Percentiles rank a stretch among this genome's conserved stretches.
Evolutionary conservation across 352 stramenopile genomes (phyloP).

Genomic region (Phytophthora uliginosa): DNA sequence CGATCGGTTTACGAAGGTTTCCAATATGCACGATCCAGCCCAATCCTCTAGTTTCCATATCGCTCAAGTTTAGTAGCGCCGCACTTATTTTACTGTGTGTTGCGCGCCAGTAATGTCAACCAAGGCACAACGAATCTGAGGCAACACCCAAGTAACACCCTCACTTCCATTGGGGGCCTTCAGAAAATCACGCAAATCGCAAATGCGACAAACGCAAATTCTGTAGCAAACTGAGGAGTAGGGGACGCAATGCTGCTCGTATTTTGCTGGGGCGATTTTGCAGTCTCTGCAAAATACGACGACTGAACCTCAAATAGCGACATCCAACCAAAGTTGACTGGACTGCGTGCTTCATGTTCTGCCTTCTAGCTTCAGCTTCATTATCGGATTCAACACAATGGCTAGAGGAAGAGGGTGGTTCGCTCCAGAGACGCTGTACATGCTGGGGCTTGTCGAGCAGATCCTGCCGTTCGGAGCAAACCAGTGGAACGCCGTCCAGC

Average conservation of each 20-base stretch:
- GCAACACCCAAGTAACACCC: no score
- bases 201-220: neutral
- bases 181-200: neutral
- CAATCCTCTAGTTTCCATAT: no score
- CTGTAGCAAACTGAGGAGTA: neutral
- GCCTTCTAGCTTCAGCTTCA: neutral
- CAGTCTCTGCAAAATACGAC: neutral
- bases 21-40: no score
- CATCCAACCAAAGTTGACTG: neutral
- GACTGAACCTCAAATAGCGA: neutral
- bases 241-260: neutral
- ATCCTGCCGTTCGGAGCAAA: constrained; percentile 12
- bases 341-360: neutral
- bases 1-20: no score
- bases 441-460: constrained; percentile 11
- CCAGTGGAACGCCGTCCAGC: constrained; percentile 14
- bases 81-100: no score
- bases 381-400: constrained; percentile 2
- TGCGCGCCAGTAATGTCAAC: no score
- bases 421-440: constrained; percentile 12
- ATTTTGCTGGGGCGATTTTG: neutral
- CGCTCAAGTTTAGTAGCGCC: no score
- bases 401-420: constrained; percentile 1
- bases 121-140: no score
- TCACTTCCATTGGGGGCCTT: neutral